Evolutionary conservation across 73 alveolate genomes (phyloP).

Genomic region (Symbiodinium pilosum): DNA sequence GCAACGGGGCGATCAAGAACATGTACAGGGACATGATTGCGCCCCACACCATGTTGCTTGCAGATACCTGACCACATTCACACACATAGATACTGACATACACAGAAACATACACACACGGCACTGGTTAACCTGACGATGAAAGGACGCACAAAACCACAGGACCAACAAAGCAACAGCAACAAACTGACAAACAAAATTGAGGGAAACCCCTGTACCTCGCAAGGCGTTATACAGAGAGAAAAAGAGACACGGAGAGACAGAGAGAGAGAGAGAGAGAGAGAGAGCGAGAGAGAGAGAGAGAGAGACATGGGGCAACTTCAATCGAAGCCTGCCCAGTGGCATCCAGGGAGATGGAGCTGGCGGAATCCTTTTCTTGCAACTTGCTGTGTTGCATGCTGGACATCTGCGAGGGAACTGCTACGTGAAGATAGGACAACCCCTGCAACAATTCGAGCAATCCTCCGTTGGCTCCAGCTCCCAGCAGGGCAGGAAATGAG

Average conservation of each 20-base stretch:
- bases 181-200: background rate
- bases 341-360: too few relatives aligned
- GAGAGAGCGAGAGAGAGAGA: background rate
- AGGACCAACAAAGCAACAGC: constrained; percentile 7
- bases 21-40: background rate
- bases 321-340: background rate
- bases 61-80: background rate
- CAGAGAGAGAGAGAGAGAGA: constrained; percentile 15
- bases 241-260: background rate
- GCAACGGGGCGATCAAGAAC: background rate
- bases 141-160: background rate
- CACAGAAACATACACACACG: background rate
- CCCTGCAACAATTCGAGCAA: too few relatives aligned
- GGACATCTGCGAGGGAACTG: too few relatives aligned
- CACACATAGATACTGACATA: background rate
- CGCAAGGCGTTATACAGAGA: too few relatives aligned
- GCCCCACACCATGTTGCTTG: constrained; percentile 15
- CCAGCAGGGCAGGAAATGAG: too few relatives aligned
- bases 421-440: too few relatives aligned
- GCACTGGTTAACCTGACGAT: background rate
- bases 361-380: too few relatives aligned
- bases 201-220: background rate
- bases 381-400: too few relatives aligned
- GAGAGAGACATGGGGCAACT: background rate
- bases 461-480: too few relatives aligned